Evolutionary conservation across 176 grass and related monocot genomes (phyloP), one percentile per base, ranked within the genome.

Genomic region (Rhynchospora tenuis): DNA sequence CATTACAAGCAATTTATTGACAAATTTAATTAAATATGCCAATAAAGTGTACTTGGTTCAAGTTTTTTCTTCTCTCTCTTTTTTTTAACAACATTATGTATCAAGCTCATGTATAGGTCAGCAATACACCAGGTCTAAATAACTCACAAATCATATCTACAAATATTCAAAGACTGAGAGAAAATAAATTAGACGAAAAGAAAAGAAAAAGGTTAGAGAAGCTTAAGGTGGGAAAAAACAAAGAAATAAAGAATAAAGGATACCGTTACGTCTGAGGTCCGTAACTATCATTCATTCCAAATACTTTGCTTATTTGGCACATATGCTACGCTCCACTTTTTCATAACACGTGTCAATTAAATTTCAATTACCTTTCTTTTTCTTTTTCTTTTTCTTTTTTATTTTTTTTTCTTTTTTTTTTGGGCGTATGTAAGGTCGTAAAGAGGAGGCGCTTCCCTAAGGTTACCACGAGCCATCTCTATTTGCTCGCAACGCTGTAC

Each of bases 261-360:
- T 3, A 6, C 27, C 26, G 27, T 79, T 59, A 81, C 78, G 78
- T 81, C 17, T 45, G 58, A 81, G 19, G 78, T 44, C 78, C 78
- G 78, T 81, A 17, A 81, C 56, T 81, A 81, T 64, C 29, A 81
- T 81, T 63, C 29, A 44, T 33, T 33, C 3, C 31, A 33, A 33
- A 81, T 81, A 81, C 78, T 64, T 81, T 81, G 58, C 78, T 81
- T 81, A 59, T 61, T 15, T 23, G 56, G 78, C 44, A 50, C 69
- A 73, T 24, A 23, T 48, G 69, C 69, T 15, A 24, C 61, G 27
- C 45, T 44, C 67, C 17, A 46, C 67, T 23, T 73, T 73, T 24
- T 50, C 70, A 47, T 50, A 73, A 3, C 70, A 73, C 70, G 70
- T 73, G 70, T 50, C 45, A 3, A 7, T n/a, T 14, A 43, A 73